Evolutionary conservation across 257 asterid genomes (phyloP), one percentile per base, ranked within the genome.

Genomic region (Fraxinus excelsior): DNA sequence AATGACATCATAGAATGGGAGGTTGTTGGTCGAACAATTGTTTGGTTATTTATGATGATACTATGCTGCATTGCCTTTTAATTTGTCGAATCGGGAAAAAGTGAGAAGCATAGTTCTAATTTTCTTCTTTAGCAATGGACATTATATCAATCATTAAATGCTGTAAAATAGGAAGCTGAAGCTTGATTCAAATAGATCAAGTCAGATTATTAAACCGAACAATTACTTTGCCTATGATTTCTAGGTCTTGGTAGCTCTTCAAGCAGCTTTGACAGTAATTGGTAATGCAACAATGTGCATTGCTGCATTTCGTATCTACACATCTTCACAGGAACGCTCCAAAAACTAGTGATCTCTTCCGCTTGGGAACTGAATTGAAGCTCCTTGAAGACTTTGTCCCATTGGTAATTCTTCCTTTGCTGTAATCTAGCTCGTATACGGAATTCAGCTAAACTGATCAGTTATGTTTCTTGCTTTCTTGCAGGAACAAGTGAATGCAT

Each of bases 261-360:
- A 95, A 87, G 98, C 96, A n/a, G 99, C 98, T 71, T 84, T 95
- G 81, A 95, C 99, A 3, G 89, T 93, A 23, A 81, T 90, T 71
- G 99, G 99, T 60, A 95, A 91, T 11, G 86, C 80, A 12, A 91
- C 99, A 56, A 95, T 93, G 96, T 95, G 96, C 86, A 34, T 95
- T 71, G 98, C 99, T 80, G 99, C 99, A 72, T 95, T 89, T 80
- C 96, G 96, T 66, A 91, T 95, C 75, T 93, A 89, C 84, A 74
- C 35, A 51, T 84, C 90, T 1, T 85, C 97, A 65, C 88, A 87
- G 67, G 86, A 88, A 81, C 78, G 88, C 74, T 89, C 92, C 84
- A 82, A 83, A 65, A 84, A 82, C 73, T 74, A 42, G 12, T 91
- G 83, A 87, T 77, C 46, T 70, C 44, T 35, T 53, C 29, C 19